Base-by-base conservation (phyloP, 140 eudicot genomes). In the Cichorium intybus region DNA sequence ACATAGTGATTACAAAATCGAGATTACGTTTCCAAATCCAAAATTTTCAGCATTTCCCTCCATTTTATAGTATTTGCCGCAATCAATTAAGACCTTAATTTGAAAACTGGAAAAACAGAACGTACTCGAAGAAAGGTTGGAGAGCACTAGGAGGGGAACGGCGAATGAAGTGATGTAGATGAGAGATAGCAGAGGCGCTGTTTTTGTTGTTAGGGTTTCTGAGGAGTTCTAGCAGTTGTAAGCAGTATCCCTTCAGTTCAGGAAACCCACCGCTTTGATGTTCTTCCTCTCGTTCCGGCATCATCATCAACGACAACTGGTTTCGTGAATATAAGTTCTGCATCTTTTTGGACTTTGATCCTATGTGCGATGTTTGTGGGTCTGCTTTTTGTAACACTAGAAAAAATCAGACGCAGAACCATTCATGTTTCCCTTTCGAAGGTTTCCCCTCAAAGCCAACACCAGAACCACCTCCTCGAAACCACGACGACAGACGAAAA, bases 101-200 rank as follows among this genome's bases (percentile, higher is more conserved):
- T 6, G 65, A 50, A 2, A 59, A 47, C 15, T 6, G 7, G 24
- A 64, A 21, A 21, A 3, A 1, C 35, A 14, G 34, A 10, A 56
- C 84, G 6, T 88, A 93, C 99, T 93, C 99, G 70, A 93, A 79
- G 62, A 85, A 77, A 26, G 87, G 86, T 56, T 83, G 95, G 18
- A 92, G 87, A 41, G 69, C 57, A 31, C 49, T 54, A 14, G 86
- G 57, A n/a, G 93, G 39, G 11, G 82, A 85, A 2, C 75, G 75
- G 24, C 65, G 81, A 22, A 92, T 85, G 12, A 88, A 71, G 15
- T 34, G 71, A 62, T 50, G 87, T 22, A 93, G 75, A 35, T 53
- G 77, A 72, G 84, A 35, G 24, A 80, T 52, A 45, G 76, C 37
- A 14, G 71, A 9, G 11, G 67, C 24, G 75, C 26, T 62, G 66